Evolutionary conservation across 2,329 filamentous ascomycete genomes (phyloP).

Genomic region (Exserohilum rostratum): DNA sequence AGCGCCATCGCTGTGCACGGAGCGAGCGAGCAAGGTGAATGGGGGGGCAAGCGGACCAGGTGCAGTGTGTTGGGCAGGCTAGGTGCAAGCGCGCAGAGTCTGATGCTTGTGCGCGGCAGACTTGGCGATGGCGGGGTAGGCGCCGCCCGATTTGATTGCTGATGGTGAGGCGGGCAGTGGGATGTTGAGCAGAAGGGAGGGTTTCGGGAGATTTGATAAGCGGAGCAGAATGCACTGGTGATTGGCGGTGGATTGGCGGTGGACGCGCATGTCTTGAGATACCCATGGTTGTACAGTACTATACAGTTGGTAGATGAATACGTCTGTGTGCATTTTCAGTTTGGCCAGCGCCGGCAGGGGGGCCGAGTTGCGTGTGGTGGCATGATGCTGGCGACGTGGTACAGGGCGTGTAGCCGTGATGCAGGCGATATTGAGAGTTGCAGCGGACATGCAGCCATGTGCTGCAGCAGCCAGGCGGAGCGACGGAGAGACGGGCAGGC

Average conservation of each 20-base stretch:
- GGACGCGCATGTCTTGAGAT: constrained; percentile 30
- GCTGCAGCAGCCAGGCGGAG: not conserved
- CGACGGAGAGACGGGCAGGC: too few species aligned
- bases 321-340: not conserved
- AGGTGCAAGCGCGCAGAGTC: constrained; percentile 4
- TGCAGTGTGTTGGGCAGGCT: constrained; percentile 11
- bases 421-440: constrained; percentile 17
- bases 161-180: not conserved
- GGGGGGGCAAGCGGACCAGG: not conserved
- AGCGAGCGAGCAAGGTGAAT: constrained; percentile 5
- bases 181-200: constrained; percentile 1
- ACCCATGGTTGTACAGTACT: constrained; percentile 33
- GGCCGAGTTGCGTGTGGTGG: constrained; percentile 18
- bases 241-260: constrained; percentile 15
- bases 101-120: not conserved
- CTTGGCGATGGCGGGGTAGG: constrained; percentile 6
- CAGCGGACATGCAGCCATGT: not conserved
- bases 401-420: too few species aligned
- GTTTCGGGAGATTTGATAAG: not conserved
- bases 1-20: too few species aligned
- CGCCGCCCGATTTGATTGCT: not conserved
- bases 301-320: too few species aligned
- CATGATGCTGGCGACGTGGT: constrained; percentile 32
- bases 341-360: constrained; percentile 14
- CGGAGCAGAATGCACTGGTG: constrained; percentile 1